Evolutionary conservation across 345 rosid genomes (phyloP), one percentile per base, ranked within the genome.

Genomic region (Raphanus sativus): DNA sequence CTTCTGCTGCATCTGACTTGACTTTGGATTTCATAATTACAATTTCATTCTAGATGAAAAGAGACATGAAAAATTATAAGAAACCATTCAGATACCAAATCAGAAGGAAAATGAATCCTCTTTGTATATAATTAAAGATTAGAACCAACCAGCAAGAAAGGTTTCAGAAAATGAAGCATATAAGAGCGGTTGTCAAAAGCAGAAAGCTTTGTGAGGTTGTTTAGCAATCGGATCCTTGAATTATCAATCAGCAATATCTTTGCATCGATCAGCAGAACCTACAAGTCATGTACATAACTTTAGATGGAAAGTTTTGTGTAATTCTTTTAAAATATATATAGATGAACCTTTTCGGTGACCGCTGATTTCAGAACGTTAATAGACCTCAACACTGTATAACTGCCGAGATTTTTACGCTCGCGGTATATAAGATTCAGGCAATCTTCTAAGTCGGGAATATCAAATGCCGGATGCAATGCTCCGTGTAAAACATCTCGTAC

Each of bases 401-500:
- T 77, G 0, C 73, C 16, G 64, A 67, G 8, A 60, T 9, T 67
- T 66, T 26, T 45, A 34, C 2, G 48, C 12, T 61, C 64, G 61
- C 58, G 56, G 21, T 21, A 21, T 30, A 50, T 72, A 66, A 15
- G 12, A 72, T 66, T 16, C 73, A 78, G 4, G 45, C 33, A 66
- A 4, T 65, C 68, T 65, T 32, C 16, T 32, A 15, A 11, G 34
- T 7, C 2, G 2, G 32, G 17, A 15, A 4, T 0, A 21, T 66
- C 58, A 60, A 42, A 12, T 32, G 33, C 5, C 9, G 26, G 77
- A 26, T 15, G 9, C 3, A 2, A 42, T 60, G 62, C 77, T 72
- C 67, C 69, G 62, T 52, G 5, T 0, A 78, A 50, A 72, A 72
- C 24, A 67, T 78, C 81, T 59, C 9, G 55, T 50, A 78, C 81